phyloP scores from a whole-genome alignment of 192 early-diverging fungal species.

The Chytriomyces sp. region DNA sequence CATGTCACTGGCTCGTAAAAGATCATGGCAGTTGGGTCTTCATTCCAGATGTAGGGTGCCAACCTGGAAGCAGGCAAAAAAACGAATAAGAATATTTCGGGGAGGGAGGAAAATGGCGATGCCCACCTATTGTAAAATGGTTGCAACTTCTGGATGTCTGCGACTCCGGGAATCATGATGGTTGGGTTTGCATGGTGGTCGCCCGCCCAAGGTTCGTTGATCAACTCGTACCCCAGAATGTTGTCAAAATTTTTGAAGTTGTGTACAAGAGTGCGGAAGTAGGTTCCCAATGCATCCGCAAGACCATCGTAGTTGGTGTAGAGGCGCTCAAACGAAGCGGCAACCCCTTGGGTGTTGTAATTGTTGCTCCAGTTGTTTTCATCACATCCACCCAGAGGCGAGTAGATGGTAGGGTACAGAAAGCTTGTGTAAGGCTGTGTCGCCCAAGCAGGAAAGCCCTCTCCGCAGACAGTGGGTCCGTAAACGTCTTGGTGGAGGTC shows the following conservation, averaged over 20 bases:
- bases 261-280: conserved; percentile 53
- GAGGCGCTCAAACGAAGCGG: conserved; percentile 26
- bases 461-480: conserved; percentile 51
- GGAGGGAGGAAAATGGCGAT: too few species aligned
- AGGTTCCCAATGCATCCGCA: conserved; percentile 55
- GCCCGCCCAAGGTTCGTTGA: conserved; percentile 71
- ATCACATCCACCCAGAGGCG: background rate
- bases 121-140: background rate
- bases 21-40: conserved; percentile 10
- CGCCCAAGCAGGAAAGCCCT: conserved; percentile 47
- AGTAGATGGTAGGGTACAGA: too few species aligned
- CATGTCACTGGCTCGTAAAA: conserved; percentile 13
- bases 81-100: too few species aligned
- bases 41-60: background rate
- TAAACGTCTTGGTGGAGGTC: conserved; percentile 68
- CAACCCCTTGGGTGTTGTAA: background rate
- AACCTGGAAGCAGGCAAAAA: too few species aligned
- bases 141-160: conserved; percentile 7
- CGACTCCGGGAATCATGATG: conserved; percentile 1
- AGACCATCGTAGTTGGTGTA: conserved; percentile 59
- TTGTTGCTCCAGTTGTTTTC: background rate
- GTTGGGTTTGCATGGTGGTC: too few species aligned
- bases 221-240: conserved; percentile 62
- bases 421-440: background rate
- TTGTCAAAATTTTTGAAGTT: conserved; percentile 44